These are phyloP conservation scores for Monoraphidium neglectum DNA, from an alignment of 139 green algal species.

Conservation along the genomic window DNA sequence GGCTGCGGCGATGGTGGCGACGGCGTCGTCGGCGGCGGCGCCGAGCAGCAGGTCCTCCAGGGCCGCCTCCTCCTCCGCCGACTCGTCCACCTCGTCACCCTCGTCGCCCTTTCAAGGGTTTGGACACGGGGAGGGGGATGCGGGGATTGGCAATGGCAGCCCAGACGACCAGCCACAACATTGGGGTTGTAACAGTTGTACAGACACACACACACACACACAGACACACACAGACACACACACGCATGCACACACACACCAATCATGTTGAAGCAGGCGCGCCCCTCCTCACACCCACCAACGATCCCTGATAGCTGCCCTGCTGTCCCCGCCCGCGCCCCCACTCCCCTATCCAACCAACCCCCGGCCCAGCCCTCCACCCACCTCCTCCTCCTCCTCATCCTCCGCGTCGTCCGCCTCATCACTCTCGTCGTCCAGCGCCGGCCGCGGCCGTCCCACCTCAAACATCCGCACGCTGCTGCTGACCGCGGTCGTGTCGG, in stretches of 20 bases:
- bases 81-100: slow-evolving; percentile 28
- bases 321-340: no score
- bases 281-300: no score
- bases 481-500: slow-evolving; percentile 10
- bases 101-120: not conserved
- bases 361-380: not conserved
- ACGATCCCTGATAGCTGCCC: no score
- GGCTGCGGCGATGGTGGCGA: not conserved
- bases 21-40: not conserved
- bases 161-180: no score
- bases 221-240: no score
- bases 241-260: no score
- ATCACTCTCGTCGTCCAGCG: slow-evolving; percentile 34
- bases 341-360: not conserved
- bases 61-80: slow-evolving; percentile 22
- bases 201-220: no score
- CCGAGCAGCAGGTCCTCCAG: not conserved
- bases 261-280: no score
- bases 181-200: no score
- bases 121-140: no score
- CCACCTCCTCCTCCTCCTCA: slow-evolving; percentile 32
- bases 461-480: slow-evolving; percentile 55
- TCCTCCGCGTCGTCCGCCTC: slow-evolving; percentile 43
- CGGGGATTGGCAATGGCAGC: no score
- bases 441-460: slow-evolving; percentile 42